Evolutionary conservation across 495 filamentous ascomycete genomes (phyloP), one percentile per base, ranked within the genome.

Genomic region (Aspergillus diversus): DNA sequence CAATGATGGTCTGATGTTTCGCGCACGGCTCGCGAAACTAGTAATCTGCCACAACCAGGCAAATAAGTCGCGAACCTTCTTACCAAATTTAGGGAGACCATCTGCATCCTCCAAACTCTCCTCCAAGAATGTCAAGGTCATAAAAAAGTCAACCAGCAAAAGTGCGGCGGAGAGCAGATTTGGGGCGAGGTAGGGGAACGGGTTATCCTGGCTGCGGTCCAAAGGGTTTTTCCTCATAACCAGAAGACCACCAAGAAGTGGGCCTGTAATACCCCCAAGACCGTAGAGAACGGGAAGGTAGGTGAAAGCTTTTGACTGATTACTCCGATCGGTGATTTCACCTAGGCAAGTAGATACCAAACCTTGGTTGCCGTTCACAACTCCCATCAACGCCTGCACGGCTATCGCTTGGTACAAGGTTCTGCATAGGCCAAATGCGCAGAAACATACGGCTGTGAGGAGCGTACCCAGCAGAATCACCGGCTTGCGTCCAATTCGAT

Each of bases 241-340:
- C 51, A 98, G 71, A 60, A 96, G 66, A 0, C 95, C 95, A n/a
- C 95, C 95, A 13, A 98, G 71, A 15, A 94, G 85, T 2, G 95
- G 96, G 0, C 95, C 95, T 0, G 92, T 96, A 64, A 99, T 96
- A 37, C 90, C 92, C 15, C 95, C 95, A 57, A 99, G 78, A 21
- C 93, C 92, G 73, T 99, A 98, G 4, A 99, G 85, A 43, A 97
- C 88, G 0, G 95, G 95, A 15, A 99, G 83, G 78, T 94, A 99
- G 3, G 89, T 90, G 69, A 98, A 99, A 0, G 93, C 94, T 52
- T 84, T 84, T 46, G 89, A 92, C 77, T 99, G 95, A 73, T 99
- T 99, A 63, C 89, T 93, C 46, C 90, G 87, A 69, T 98, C 94
- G 2, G 95, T 99, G 60, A 99, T 89, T 73, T 99, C 95, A 11